Evolutionary conservation across 768 basidiomycete species (phyloP).

Genomic region (Tylopilus cervinicoccineus): DNA sequence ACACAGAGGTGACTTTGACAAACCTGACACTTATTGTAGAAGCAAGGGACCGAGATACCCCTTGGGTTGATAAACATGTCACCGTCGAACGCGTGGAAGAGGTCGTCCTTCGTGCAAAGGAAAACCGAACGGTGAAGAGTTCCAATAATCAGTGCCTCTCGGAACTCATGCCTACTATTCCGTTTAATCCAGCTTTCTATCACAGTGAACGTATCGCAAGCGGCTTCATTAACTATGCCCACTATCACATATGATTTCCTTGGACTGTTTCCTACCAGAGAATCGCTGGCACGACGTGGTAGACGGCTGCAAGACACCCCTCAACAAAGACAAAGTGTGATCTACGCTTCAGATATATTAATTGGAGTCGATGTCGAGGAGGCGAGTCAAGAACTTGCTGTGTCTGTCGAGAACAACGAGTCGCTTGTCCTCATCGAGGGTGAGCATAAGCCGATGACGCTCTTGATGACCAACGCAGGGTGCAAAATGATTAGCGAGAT

Average conservation of each 20-base stretch:
- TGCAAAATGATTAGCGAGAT: slow-evolving; percentile 55
- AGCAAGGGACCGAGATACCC: slow-evolving; percentile 27
- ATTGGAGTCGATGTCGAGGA: slow-evolving; percentile 61
- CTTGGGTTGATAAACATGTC: slow-evolving; percentile 38
- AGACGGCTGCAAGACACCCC: slow-evolving; percentile 72
- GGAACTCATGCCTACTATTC: not conserved
- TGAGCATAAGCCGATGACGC: slow-evolving; percentile 50
- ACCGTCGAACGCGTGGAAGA: slow-evolving; percentile 61
- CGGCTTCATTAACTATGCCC: slow-evolving; percentile 53
- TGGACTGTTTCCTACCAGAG: slow-evolving; percentile 61
- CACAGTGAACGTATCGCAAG: slow-evolving; percentile 48
- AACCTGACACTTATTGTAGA: slow-evolving; percentile 57
- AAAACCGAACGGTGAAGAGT: slow-evolving; percentile 58
- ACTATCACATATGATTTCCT: slow-evolving; percentile 68
- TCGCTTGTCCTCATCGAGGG: slow-evolving; percentile 59
- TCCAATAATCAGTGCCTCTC: not conserved
- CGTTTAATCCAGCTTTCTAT: slow-evolving; percentile 51
- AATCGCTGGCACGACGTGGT: slow-evolving; percentile 68
- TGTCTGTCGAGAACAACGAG: slow-evolving; percentile 52
- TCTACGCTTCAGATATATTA: slow-evolving; percentile 67
- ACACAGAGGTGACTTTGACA: slow-evolving; percentile 66
- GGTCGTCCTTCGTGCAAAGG: slow-evolving; percentile 56
- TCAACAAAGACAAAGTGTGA: slow-evolving; percentile 59
- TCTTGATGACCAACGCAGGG: slow-evolving; percentile 70
- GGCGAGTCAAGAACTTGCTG: slow-evolving; percentile 59